Base-by-base conservation (phyloP, 2,329 filamentous ascomycete species). In the Sordariomycetes sp. region DNA sequence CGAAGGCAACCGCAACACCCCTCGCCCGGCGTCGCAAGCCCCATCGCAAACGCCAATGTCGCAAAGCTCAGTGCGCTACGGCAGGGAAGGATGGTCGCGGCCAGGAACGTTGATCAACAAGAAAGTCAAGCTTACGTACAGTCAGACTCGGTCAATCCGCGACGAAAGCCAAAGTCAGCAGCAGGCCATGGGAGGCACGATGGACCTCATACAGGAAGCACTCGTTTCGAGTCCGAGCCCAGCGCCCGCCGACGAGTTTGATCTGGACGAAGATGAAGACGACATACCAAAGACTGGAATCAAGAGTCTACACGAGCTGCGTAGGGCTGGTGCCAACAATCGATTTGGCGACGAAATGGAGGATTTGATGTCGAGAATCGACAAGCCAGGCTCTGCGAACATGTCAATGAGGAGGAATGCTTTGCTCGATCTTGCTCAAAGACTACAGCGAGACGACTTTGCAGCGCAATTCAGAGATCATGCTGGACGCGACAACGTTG, bases 391-490 rank as follows among this genome's bases (percentile, higher is more conserved):
- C 18, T 45, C 49, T 11, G 60, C 64, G 23, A 52, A 66, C 6
- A 60, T 62, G 4, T 73, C 72, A 1, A 61, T 72, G 46, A 62
- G 77, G 41, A 64, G 76, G 34, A 68, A 69, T 34, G 74, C 73
- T 2, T 55, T 82, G 27, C 55, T 80, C 5, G 76, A 82, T 41
- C 52, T 82, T 27, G 69, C 69, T 2, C 63, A 68, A 29, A 77
- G 75, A 45, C 61, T 80, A 27, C 68, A 70, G 32, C 63, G 79
- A 32, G 77, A 78, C 46, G 64, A 64, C 1, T 87, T 84, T 45
- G 63, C 75, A 19, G 65, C 68, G 14, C 79, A 83, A 40, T 87
- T 94, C 46, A 69, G 82, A 15, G 79, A 87, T 40, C 79, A 86
- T 43, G 75, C 77, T 6, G 75, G 82, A 36, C 82, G 86, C 40